A percentile compares a stretch with the other conserved stretches of the same genome.
phyloP scores from a whole-genome alignment of 1,284 basidiomycete genomes.

The Ganoderma boninense region DNA sequence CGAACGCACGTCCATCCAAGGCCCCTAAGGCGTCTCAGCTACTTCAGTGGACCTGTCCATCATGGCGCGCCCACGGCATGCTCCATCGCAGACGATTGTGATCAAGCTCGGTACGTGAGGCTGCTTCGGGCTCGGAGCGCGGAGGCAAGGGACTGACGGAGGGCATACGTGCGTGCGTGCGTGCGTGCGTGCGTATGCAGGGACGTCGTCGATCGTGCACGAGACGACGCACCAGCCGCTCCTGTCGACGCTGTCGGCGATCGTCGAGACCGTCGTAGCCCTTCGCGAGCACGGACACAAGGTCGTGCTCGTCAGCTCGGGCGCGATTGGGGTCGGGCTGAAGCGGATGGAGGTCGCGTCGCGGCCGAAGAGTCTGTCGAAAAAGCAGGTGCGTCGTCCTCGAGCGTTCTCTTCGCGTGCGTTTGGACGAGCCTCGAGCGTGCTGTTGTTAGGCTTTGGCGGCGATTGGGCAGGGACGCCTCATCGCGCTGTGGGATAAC shows the following conservation, averaged over 20 bases:
- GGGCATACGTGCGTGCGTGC: background rate
- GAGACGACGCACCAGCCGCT: slow-evolving; percentile 91
- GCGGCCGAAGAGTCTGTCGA: slow-evolving; percentile 85
- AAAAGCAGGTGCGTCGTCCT: slow-evolving; percentile 76
- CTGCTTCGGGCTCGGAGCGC: background rate
- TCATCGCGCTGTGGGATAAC: slow-evolving; percentile 98
- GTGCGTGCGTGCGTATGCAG: slow-evolving; percentile 47
- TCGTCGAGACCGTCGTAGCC: slow-evolving; percentile 91
- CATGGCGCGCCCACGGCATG: slow-evolving; percentile 41
- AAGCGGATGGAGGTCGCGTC: slow-evolving; percentile 89
- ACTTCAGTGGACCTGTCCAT: background rate
- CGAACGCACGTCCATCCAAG: background rate
- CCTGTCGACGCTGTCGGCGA: slow-evolving; percentile 88
- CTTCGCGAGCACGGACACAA: slow-evolving; percentile 88
- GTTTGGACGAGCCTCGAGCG: slow-evolving; percentile 9
- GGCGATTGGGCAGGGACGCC: slow-evolving; percentile 94
- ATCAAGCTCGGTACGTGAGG: slow-evolving; percentile 80
- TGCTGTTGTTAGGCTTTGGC: slow-evolving; percentile 74
- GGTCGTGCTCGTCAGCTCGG: slow-evolving; percentile 95
- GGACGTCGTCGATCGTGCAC: slow-evolving; percentile 94
- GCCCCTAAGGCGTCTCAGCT: background rate
- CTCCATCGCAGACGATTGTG: slow-evolving; percentile 71
- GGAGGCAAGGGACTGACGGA: slow-evolving; percentile 8
- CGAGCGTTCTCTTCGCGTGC: background rate
- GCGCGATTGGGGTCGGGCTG: slow-evolving; percentile 95